A percentile compares a stretch with the other conserved stretches of the same genome.
These are phyloP conservation scores for Acanthochlamys bracteata DNA, from an alignment of 106 monocot genomes.

Conservation along the genomic window DNA sequence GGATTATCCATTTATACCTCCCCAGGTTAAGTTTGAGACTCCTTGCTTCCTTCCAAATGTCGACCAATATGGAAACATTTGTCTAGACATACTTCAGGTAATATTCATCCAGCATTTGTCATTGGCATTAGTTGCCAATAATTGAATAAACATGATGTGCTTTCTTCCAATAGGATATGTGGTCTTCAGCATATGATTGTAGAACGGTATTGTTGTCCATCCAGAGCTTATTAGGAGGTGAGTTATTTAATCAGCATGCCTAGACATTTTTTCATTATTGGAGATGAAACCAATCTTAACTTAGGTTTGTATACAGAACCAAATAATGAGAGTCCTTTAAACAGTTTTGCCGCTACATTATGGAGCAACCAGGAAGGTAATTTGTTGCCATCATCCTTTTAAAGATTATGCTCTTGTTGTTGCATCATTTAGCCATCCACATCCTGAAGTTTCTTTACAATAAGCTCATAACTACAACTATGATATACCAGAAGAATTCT, in stretches of 20 bases:
- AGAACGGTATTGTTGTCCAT: constrained; percentile 62
- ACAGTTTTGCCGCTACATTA: constrained; percentile 56
- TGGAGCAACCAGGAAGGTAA: constrained; percentile 77
- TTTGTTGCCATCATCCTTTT: background rate
- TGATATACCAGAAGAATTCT: background rate
- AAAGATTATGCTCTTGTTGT: background rate
- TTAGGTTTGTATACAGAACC: constrained; percentile 36
- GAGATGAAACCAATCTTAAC: background rate
- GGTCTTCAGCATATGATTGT: constrained; percentile 82
- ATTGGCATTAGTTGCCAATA: background rate
- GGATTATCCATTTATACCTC: constrained; percentile 80
- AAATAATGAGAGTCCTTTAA: constrained; percentile 70
- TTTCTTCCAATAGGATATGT: constrained; percentile 47
- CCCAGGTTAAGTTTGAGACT: constrained; percentile 73
- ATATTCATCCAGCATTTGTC: background rate
- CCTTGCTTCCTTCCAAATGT: constrained; percentile 80
- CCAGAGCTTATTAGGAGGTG: constrained; percentile 80
- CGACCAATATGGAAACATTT: constrained; percentile 69
- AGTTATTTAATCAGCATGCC: constrained; percentile 2
- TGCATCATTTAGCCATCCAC: background rate
- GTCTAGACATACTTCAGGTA: constrained; percentile 81
- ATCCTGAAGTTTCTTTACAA: background rate
- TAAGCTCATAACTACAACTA: background rate
- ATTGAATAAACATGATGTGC: background rate
- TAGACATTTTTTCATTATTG: background rate